Base-by-base conservation (phyloP, 169 alveolate genomes). In the Plasmodium vivax region DNA sequence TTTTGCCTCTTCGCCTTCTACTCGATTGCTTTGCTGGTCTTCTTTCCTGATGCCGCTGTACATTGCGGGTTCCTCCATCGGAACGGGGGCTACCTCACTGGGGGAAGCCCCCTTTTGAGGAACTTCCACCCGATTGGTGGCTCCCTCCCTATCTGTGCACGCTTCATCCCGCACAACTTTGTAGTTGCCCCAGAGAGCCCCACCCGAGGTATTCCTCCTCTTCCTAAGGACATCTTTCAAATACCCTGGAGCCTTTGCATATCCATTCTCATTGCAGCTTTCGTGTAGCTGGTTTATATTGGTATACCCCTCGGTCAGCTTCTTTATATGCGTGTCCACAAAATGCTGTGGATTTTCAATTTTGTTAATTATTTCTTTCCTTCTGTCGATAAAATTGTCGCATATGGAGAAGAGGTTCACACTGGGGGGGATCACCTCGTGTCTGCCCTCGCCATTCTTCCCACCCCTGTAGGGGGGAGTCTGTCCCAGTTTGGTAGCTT, bases 361-460 rank as follows among this genome's bases (percentile, higher is more conserved):
- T 58, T 90, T 80, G 47, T 90, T 54, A 80, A 90, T 90, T 56
- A 90, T 90, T 90, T 80, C 91, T 68, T 90, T 90, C 73, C 80
- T 90, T 80, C 68, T 90, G 47, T 90, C 94, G 34, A 90, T 90
- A 71, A 90, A 90, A 80, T 43, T 45, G 8, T 90, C 94, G 80
- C 94, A 90, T 80, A 90, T 58, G 2, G 94, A 80, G 54, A 90
- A 90, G 10, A 90, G 51, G 58, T 90, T 71, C n/a, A 80, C 32
- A 62, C 7, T 62, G 4, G 30, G 10, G 23, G 43, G 30, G 12
- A 23, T 27, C 68, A 19, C 9, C 73, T 82, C 16, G 1, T 27
- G 34, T n/a, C 62, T 10, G 43, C 12, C 38, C 43, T 68, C 77
- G 38, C 23, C 77, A 27, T 68, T 68, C n/a, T 34, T 36, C 23